Percentiles rank a stretch among this genome's conserved stretches.
Conservation (phyloP, 1,284 basidiomycete genomes). For the Gastroboletus turbinatus region DNA sequence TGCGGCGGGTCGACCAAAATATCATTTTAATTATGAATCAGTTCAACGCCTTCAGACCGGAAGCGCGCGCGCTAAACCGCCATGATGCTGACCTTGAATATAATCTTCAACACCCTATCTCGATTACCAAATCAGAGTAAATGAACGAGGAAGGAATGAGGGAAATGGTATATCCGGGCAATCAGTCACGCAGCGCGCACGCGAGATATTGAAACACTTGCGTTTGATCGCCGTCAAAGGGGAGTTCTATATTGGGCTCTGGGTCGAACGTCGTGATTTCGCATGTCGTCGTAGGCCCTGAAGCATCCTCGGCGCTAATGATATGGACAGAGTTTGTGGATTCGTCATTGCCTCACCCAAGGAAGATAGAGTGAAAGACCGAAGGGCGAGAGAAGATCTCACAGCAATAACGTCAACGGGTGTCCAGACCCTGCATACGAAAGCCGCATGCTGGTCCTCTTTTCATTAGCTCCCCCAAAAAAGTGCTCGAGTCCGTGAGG, state of each 20-base stretch:
- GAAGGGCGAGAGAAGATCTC: constrained; percentile 32
- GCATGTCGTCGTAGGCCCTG: constrained; percentile 86
- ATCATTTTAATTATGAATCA: not conserved
- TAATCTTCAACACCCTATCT: constrained; percentile 73
- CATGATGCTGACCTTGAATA: constrained; percentile 67
- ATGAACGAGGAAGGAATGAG: not conserved
- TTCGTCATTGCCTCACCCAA: constrained; percentile 6
- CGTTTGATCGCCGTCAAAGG: constrained; percentile 72
- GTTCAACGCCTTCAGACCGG: not conserved
- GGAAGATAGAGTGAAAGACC: not conserved
- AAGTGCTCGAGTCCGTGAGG: constrained; percentile 48
- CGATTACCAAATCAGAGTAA: constrained; percentile 1
- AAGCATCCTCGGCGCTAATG: constrained; percentile 76
- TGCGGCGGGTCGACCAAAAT: not conserved
- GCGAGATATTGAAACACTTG: constrained; percentile 37
- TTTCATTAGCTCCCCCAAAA: constrained; percentile 50
- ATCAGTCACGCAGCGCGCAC: constrained; percentile 9
- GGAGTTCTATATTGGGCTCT: constrained; percentile 77
- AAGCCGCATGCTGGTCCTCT: constrained; percentile 82
- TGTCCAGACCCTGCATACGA: constrained; percentile 78
- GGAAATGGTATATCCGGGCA: not conserved
- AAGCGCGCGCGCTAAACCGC: not conserved
- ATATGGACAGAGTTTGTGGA: not conserved
- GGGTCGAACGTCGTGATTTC: constrained; percentile 86
- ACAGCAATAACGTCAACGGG: constrained; percentile 82